phyloP scores from a whole-genome alignment of 345 rosid species.

The Cardamine chenopodiifolia region DNA sequence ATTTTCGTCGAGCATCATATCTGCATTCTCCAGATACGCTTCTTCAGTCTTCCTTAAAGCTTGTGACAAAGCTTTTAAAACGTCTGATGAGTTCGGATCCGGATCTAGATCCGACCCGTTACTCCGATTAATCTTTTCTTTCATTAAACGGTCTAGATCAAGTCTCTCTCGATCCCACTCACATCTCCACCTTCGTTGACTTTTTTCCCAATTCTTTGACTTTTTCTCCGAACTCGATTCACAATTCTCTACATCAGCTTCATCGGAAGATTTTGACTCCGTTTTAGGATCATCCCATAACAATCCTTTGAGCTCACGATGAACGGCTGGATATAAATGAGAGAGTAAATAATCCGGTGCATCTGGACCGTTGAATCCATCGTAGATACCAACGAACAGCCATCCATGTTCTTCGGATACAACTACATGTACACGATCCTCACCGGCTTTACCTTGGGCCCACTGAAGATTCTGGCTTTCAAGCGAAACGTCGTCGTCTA shows the following conservation, averaged over 20 bases:
- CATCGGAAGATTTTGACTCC: slow-evolving; percentile 35
- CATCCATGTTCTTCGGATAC: slow-evolving; percentile 92
- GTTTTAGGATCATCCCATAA: slow-evolving; percentile 72
- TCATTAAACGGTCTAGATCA: slow-evolving; percentile 67
- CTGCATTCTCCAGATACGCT: slow-evolving; percentile 74
- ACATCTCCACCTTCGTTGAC: slow-evolving; percentile 73
- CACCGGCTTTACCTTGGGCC: slow-evolving; percentile 99
- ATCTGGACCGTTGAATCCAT: slow-evolving; percentile 98
- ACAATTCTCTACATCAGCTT: slow-evolving; percentile 6
- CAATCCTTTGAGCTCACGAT: slow-evolving; percentile 84
- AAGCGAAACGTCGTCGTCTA: slow-evolving; percentile 69
- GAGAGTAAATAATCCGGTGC: slow-evolving; percentile 85
- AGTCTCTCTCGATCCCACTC: slow-evolving; percentile 73
- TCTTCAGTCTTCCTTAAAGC: slow-evolving; percentile 92
- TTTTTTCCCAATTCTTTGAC: slow-evolving; percentile 62
- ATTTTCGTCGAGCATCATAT: slow-evolving; percentile 81
- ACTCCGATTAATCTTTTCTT: slow-evolving; percentile 52
- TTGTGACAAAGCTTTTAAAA: slow-evolving; percentile 75
- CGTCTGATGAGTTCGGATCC: slow-evolving; percentile 65
- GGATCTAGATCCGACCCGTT: slow-evolving; percentile 37
- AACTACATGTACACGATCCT: slow-evolving; percentile 99
- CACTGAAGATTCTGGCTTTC: slow-evolving; percentile 88
- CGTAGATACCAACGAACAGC: slow-evolving; percentile 97
- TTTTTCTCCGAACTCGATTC: slow-evolving; percentile 45
- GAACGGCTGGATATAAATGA: slow-evolving; percentile 71